Conservation (phyloP, 164 flowering plant genomes). For the Cinnamomum micranthum region DNA sequence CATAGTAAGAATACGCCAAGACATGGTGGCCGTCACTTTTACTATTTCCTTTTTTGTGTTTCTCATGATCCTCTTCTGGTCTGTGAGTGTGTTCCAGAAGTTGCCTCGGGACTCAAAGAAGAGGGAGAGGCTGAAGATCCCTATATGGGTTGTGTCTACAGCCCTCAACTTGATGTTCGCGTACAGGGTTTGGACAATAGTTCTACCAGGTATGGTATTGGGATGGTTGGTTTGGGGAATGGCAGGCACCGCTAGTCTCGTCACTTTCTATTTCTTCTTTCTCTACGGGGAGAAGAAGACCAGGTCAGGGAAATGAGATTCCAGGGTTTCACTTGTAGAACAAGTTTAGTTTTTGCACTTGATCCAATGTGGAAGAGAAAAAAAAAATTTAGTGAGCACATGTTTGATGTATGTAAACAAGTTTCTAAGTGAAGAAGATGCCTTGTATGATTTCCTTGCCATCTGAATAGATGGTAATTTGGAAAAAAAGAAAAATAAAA, state of each 20-base stretch:
- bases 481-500: too few species aligned
- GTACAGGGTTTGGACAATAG: not conserved
- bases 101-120: conserved; percentile 2
- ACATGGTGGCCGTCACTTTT: not conserved
- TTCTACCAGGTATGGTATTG: not conserved
- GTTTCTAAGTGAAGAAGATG: too few species aligned
- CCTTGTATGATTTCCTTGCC: too few species aligned
- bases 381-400: too few species aligned
- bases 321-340: too few species aligned
- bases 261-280: conserved; percentile 6
- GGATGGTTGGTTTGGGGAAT: conserved; percentile 6
- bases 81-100: not conserved
- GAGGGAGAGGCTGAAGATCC: conserved; percentile 7
- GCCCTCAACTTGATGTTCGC: conserved; percentile 1
- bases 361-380: too few species aligned
- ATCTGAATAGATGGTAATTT: too few species aligned
- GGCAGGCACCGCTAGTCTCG: not conserved
- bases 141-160: conserved; percentile 8
- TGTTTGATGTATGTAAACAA: too few species aligned
- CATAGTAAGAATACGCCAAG: not conserved
- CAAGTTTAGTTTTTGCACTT: too few species aligned
- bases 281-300: not conserved
- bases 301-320: too few species aligned
- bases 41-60: conserved; percentile 2
- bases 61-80: conserved; percentile 1